Base-by-base conservation (phyloP, 1,284 basidiomycete species). In the Pyrrhoderma noxium region DNA sequence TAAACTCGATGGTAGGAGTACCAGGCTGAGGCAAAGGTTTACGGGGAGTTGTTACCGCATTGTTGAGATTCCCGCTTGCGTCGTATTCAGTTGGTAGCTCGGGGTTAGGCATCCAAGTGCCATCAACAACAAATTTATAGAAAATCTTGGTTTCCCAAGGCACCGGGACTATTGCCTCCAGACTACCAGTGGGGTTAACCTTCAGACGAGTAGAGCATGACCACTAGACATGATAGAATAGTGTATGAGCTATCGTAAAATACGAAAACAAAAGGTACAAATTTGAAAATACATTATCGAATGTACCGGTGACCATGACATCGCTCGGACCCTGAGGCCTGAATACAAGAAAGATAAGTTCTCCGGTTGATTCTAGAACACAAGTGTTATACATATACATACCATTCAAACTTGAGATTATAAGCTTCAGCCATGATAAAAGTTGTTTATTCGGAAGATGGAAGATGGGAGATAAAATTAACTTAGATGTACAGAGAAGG, bases 51-150 rank as follows among this genome's bases (percentile, higher is more conserved):
- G 68, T 68, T 60, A 84, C 80, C 49, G 87, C 68, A 60, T 91
- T 89, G 65, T 91, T 91, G 19, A 82, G 62, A 63, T 83, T 85
- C 27, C 85, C 85, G 27, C 69, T 65, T 21, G 66, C 64, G 59
- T 89, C 87, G 1, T 64, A 60, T 63, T 85, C 83, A 48, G 78
- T 81, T 4, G 83, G 80, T 55, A 72, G 71, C 54, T 73, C 72
- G 40, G 74, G 70, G 48, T 73, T 72, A 43, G 76, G 74, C 36
- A 69, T 61, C 87, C 87, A 90, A 52, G 65, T 62, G 27, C 82
- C 85, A 60, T 90, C 88, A 49, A 90, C 85, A 62, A 89, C 70
- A 62, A 80, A 90, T 66, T 90, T 90, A 77, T 85, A 90, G 5
- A 69, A 60, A 55, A 87, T 68, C 60, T 78, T 83, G 48, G 75